These are phyloP conservation scores for Botrytis aclada DNA, from an alignment of 2,329 filamentous ascomycete species.

Conservation along the genomic window DNA sequence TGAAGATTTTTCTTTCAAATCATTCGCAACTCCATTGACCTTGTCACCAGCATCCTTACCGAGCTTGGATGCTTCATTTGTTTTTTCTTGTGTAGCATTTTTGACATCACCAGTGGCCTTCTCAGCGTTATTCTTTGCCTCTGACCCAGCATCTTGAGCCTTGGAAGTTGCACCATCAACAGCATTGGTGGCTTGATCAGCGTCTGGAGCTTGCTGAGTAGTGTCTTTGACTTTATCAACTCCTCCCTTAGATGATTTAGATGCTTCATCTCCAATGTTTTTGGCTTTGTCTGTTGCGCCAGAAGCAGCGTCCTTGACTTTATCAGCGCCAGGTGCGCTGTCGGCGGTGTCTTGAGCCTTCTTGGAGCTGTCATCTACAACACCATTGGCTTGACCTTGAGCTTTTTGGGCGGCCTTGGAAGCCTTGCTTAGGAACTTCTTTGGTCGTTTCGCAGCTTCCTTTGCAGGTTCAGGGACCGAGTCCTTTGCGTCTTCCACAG, in stretches of 20 bases:
- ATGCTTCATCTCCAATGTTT: not conserved
- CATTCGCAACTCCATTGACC: not conserved
- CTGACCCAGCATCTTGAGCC: not conserved
- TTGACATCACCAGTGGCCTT: not conserved
- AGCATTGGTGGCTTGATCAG: constrained; percentile 1
- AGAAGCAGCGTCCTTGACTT: not conserved
- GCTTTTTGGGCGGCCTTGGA: constrained; percentile 8
- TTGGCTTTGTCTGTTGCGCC: not conserved
- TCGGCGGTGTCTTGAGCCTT: constrained; percentile 1
- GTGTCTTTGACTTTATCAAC: not conserved
- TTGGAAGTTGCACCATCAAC: not conserved
- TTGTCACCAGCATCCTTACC: not conserved
- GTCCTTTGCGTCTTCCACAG: not conserved
- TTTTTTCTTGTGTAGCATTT: not conserved
- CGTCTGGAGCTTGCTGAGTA: not conserved
- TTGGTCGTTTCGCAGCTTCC: constrained; percentile 7
- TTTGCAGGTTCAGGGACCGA: not conserved
- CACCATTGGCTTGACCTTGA: not conserved
- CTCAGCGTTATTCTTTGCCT: not conserved
- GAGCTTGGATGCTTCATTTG: not conserved
- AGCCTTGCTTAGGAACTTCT: constrained; percentile 20
- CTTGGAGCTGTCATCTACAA: not conserved
- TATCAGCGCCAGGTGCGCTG: not conserved
- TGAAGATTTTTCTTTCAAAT: not conserved
- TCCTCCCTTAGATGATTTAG: not conserved